These are phyloP conservation scores for Arabidopsis hybrid DNA, from an alignment of 441 rosid genomes.

Conservation along the genomic window DNA sequence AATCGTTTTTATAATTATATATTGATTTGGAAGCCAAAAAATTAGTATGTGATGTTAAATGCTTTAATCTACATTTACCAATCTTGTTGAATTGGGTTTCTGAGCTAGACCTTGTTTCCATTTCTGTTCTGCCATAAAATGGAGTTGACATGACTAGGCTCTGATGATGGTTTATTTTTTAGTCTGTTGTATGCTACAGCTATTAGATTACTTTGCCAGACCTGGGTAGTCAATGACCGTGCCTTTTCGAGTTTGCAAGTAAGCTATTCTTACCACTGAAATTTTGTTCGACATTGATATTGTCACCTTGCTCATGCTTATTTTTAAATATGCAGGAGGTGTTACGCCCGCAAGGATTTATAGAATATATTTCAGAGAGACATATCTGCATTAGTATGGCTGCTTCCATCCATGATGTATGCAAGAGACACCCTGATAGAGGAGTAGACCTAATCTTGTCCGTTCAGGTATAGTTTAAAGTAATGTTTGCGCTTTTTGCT, in stretches of 20 bases:
- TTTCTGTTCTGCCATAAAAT: slow-evolving; percentile 21
- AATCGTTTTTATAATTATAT: slow-evolving; percentile 24
- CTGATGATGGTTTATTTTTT: slow-evolving; percentile 49
- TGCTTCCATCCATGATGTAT: slow-evolving; percentile 80
- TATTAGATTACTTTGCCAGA: slow-evolving; percentile 90
- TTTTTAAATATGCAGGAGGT: slow-evolving; percentile 59
- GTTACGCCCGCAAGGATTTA: slow-evolving; percentile 65
- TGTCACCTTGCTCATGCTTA: slow-evolving; percentile 21
- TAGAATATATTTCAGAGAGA: slow-evolving; percentile 66
- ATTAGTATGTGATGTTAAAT: slow-evolving; percentile 29
- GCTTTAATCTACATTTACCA: slow-evolving; percentile 20
- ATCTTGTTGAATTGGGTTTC: slow-evolving; percentile 14
- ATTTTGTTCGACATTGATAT: slow-evolving; percentile 12
- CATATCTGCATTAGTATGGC: slow-evolving; percentile 80
- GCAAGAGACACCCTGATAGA: slow-evolving; percentile 90
- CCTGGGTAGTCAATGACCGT: slow-evolving; percentile 91
- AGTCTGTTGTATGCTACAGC: slow-evolving; percentile 86
- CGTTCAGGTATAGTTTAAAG: slow-evolving; percentile 74
- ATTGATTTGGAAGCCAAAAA: slow-evolving; percentile 29
- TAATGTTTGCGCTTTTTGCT: slow-evolving; percentile 36
- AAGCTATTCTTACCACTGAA: slow-evolving; percentile 27
- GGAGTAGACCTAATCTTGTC: slow-evolving; percentile 98
- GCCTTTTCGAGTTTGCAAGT: slow-evolving; percentile 84
- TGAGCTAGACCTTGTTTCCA: slow-evolving; percentile 20
- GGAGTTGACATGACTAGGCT: slow-evolving; percentile 23